Percentiles rank a stretch among this genome's conserved stretches.
Conservation (phyloP, 2,329 filamentous ascomycete genomes). For the Calcarisporium arbuscula region DNA sequence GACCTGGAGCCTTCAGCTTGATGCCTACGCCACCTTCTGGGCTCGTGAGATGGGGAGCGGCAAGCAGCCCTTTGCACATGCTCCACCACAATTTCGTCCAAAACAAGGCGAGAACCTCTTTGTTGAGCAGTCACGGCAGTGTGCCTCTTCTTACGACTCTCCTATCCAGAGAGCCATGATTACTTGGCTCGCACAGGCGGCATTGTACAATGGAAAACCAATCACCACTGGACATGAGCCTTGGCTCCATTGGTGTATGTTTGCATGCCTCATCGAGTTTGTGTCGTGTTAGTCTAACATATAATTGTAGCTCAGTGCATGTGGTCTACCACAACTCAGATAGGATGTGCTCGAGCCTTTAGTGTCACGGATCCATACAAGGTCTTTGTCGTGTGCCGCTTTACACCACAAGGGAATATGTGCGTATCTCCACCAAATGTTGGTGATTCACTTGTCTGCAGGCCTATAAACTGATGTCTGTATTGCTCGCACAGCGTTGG, state of each 20-base stretch:
- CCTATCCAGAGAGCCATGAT: constrained; percentile 23
- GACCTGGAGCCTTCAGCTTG: constrained; percentile 22
- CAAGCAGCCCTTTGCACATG: constrained; percentile 23
- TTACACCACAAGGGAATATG: constrained; percentile 28
- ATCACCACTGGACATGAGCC: constrained; percentile 24
- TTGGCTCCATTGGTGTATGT: constrained; percentile 31
- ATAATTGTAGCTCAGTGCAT: constrained; percentile 25
- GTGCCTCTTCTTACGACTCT: constrained; percentile 20
- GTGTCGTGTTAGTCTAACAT: not conserved
- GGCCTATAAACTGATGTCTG: no score
- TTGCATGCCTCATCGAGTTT: not conserved
- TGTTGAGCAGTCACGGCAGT: constrained; percentile 22
- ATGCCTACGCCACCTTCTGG: constrained; percentile 26
- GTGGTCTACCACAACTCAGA: constrained; percentile 25
- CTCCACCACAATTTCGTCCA: constrained; percentile 21
- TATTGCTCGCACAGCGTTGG: no score
- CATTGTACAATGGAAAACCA: constrained; percentile 22
- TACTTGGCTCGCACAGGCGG: constrained; percentile 24
- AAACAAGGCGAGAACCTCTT: constrained; percentile 29
- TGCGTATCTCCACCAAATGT: constrained; percentile 13
- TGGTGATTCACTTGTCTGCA: no score
- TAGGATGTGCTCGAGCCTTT: constrained; percentile 27
- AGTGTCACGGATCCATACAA: constrained; percentile 24
- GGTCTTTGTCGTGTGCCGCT: constrained; percentile 27
- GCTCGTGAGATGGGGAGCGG: constrained; percentile 25